A percentile compares a stretch with the other conserved stretches of the same genome.
phyloP scores from a whole-genome alignment of 1,284 basidiomycete species.

The Trametes sp. region DNA sequence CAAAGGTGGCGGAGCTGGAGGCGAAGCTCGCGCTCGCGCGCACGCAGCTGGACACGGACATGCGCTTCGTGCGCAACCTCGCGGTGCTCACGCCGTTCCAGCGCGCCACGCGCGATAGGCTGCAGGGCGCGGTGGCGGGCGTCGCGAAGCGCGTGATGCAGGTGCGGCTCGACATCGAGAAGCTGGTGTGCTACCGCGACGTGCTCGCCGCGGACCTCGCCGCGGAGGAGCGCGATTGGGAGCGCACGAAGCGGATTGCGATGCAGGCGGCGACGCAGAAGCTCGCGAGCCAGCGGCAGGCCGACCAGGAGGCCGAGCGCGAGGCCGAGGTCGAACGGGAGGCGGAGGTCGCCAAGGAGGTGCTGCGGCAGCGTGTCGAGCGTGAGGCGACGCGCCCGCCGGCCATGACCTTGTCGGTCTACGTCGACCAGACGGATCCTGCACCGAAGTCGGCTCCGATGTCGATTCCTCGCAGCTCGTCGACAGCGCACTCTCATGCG shows the following conservation, averaged over 20 bases:
- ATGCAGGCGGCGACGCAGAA: slow-evolving; percentile 75
- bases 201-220: slow-evolving; percentile 79
- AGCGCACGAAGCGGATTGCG: slow-evolving; percentile 71
- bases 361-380: background rate
- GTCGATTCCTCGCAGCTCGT: slow-evolving; percentile 26
- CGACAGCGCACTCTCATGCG: slow-evolving; percentile 32
- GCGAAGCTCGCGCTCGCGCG: slow-evolving; percentile 63
- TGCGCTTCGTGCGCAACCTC: slow-evolving; percentile 84
- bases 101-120: slow-evolving; percentile 79
- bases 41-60: slow-evolving; percentile 70
- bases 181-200: slow-evolving; percentile 76
- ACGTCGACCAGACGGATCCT: slow-evolving; percentile 43
- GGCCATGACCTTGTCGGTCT: slow-evolving; percentile 53
- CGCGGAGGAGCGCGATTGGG: slow-evolving; percentile 76
- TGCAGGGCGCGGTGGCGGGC: slow-evolving; percentile 69
- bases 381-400: slow-evolving; percentile 40
- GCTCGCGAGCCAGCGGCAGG: slow-evolving; percentile 51
- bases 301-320: slow-evolving; percentile 14
- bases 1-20: slow-evolving; percentile 73
- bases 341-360: slow-evolving; percentile 10
- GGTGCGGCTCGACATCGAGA: slow-evolving; percentile 78
- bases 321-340: slow-evolving; percentile 19
- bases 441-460: slow-evolving; percentile 30
- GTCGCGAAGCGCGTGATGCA: slow-evolving; percentile 72
- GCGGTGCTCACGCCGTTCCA: slow-evolving; percentile 89